Base-by-base conservation (phyloP, 164 flowering plant genomes). In the Magnolia officinalis region DNA sequence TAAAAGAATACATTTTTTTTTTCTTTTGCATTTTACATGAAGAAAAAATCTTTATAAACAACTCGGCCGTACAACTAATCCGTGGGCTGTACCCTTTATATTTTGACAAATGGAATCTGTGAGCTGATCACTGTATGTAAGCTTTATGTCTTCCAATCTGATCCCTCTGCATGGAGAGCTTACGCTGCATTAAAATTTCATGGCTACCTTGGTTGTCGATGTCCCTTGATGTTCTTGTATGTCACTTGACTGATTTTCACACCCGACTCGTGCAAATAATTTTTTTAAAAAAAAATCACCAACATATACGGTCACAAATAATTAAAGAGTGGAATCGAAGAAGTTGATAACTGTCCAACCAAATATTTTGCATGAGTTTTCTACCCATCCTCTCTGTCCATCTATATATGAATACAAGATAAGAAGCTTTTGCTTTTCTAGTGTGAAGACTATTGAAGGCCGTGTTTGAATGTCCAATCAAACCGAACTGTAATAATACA, bases 141-240 rank as follows among this genome's bases (percentile, higher is more conserved):
- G 78, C 70, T 81, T 63, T 21, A 81, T 66, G 31, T 81, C 73
- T 14, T 75, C 29, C 72, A 78, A 55, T 31, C 50, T 52, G 63
- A 81, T 81, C 59, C 78, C 75, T 37, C n/a, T 75, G 61, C 83
- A 81, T 11, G 78, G 80, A 19, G 20, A 23, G 19, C 24, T 72
- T 6, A 72, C 2, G 51, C 83, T 78, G 76, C 83, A 81, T 16
- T 74, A 70, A 31, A 81, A 78, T 50, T 78, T 75, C 72, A 81
- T 70, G 8, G 81, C 83, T 0, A 72, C 73, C 67, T 59, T 71
- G 11, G 78, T 71, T 1, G 81, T 76, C 1, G 83, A 81, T 11
- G 81, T 71, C 31, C 83, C 63, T 61, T 73, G 66, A 81, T 78
- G 72, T 81, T 70, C 8, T 58, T 29, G 49, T 71, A 81, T 13